Evolutionary conservation across 2,329 filamentous ascomycete genomes (phyloP).

Genomic region (Torrubiellomyces zombiae): DNA sequence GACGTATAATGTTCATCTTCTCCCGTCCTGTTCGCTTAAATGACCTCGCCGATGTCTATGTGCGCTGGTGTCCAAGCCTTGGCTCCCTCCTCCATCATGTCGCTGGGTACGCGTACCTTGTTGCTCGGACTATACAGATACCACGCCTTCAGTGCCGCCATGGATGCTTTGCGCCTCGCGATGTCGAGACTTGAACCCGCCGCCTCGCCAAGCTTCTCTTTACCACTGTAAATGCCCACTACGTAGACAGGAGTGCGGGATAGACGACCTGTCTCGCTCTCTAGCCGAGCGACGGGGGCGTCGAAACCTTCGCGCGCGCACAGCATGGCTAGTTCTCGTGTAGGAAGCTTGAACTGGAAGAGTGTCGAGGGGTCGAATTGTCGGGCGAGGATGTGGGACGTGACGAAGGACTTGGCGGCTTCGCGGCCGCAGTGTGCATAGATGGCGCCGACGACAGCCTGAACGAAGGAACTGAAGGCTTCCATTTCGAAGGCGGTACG

Average conservation of each 20-base stretch:
- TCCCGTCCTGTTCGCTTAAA: no score
- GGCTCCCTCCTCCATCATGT: slow-evolving; percentile 45
- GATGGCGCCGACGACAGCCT: slow-evolving; percentile 67
- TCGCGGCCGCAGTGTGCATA: slow-evolving; percentile 72
- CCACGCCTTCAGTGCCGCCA: slow-evolving; percentile 81
- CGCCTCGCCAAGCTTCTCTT: slow-evolving; percentile 86
- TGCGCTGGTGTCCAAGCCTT: slow-evolving; percentile 49
- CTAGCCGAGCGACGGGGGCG: slow-evolving; percentile 65
- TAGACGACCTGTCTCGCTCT: slow-evolving; percentile 76
- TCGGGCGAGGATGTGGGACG: slow-evolving; percentile 66
- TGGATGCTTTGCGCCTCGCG: slow-evolving; percentile 63
- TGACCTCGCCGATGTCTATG: slow-evolving; percentile 55
- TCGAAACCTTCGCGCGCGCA: slow-evolving; percentile 86
- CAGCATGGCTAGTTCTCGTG: slow-evolving; percentile 64
- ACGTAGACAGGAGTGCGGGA: slow-evolving; percentile 82
- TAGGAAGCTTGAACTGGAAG: slow-evolving; percentile 73
- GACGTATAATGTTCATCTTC: no score
- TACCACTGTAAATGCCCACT: slow-evolving; percentile 83
- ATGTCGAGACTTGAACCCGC: slow-evolving; percentile 61
- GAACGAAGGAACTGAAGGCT: slow-evolving; percentile 62
- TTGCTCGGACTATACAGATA: slow-evolving; percentile 78
- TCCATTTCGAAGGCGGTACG: slow-evolving; percentile 48
- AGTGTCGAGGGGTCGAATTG: slow-evolving; percentile 59
- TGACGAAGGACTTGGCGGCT: slow-evolving; percentile 67
- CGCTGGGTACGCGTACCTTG: slow-evolving; percentile 49